Evolutionary conservation across 345 rosid genomes (phyloP).

Genomic region (Bruguiera parviflora): DNA sequence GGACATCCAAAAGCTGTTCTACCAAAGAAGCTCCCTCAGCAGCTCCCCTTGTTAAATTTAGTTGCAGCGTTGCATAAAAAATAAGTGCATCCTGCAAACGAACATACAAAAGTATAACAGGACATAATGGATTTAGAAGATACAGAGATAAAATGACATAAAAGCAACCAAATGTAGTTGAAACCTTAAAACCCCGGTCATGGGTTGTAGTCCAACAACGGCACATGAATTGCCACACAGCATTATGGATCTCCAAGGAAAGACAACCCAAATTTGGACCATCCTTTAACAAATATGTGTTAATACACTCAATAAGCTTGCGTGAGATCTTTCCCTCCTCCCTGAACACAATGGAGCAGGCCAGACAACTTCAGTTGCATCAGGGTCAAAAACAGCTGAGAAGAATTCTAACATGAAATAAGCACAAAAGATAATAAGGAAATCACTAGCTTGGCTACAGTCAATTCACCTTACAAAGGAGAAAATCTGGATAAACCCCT

Average conservation of each 20-base stretch:
- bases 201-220: conserved; percentile 70
- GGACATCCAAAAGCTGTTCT: conserved; percentile 72
- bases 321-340: conserved; percentile 92
- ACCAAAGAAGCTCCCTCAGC: conserved; percentile 53
- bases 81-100: conserved; percentile 64
- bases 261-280: conserved; percentile 83
- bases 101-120: conserved; percentile 2
- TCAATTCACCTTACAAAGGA: conserved; percentile 52
- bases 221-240: conserved; percentile 54
- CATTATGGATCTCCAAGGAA: conserved; percentile 63
- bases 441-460: background rate
- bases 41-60: conserved; percentile 59
- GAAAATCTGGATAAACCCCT: conserved; percentile 68
- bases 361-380: conserved; percentile 12
- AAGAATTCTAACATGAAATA: background rate
- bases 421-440: conserved; percentile 21
- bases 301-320: conserved; percentile 84
- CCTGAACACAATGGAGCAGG: conserved; percentile 41
- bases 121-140: background rate
- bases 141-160: conserved; percentile 5
- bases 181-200: conserved; percentile 76
- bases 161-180: conserved; percentile 4
- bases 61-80: conserved; percentile 67
- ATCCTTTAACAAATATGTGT: conserved; percentile 67
- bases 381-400: conserved; percentile 4